phyloP scores from a whole-genome alignment of 2,329 filamentous ascomycete species.

The Talaromyces sp. region DNA sequence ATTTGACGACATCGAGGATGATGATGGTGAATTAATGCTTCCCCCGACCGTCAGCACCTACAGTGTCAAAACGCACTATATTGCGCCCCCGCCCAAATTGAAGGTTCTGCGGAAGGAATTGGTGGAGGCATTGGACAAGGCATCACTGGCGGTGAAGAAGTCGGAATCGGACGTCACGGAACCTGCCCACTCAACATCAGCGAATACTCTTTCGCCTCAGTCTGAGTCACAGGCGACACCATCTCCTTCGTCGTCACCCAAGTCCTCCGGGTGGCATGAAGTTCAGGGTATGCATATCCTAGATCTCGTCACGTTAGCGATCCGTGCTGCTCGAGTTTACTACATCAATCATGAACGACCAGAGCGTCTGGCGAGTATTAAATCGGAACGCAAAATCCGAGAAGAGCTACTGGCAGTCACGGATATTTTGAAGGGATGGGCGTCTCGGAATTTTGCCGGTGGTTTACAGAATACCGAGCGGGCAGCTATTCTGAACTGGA shows the following conservation, averaged over 20 bases:
- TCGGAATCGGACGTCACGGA: constrained; percentile 29
- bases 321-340: constrained; percentile 90
- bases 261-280: constrained; percentile 68
- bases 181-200: constrained; percentile 25
- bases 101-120: constrained; percentile 68
- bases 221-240: constrained; percentile 20
- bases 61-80: constrained; percentile 72
- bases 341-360: constrained; percentile 90
- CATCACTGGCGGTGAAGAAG: constrained; percentile 59
- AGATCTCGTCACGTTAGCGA: constrained; percentile 90
- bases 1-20: constrained; percentile 49
- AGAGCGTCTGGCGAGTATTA: constrained; percentile 77
- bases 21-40: constrained; percentile 69
- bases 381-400: constrained; percentile 78
- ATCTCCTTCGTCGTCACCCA: constrained; percentile 23
- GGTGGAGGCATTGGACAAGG: constrained; percentile 62
- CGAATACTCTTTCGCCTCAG: constrained; percentile 22
- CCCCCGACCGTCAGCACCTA: constrained; percentile 98
- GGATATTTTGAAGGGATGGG: constrained; percentile 88
- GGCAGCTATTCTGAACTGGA: constrained; percentile 71
- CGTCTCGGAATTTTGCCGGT: constrained; percentile 75
- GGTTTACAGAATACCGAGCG: constrained; percentile 77
- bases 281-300: constrained; percentile 87
- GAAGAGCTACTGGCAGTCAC: constrained; percentile 79
- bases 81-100: constrained; percentile 79